A percentile compares a stretch with the other conserved stretches of the same genome.
phyloP scores from a whole-genome alignment of 2,329 filamentous ascomycete species.

The Gremmenia infestans region DNA sequence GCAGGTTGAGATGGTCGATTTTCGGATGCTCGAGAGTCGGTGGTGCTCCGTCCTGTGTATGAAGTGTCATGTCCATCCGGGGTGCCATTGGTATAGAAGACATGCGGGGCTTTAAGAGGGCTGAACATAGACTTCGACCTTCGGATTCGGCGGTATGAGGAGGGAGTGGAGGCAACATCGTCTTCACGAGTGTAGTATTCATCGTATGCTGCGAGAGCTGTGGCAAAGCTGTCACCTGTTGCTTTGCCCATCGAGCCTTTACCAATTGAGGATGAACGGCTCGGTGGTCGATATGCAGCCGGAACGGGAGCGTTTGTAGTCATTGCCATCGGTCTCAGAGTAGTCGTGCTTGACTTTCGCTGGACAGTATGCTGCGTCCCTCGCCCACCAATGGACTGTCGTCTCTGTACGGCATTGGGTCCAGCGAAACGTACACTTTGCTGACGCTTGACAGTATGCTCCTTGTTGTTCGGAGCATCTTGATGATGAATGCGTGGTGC shows the following conservation, averaged over 20 bases:
- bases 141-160: constrained; percentile 46
- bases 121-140: constrained; percentile 52
- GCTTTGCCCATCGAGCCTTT: constrained; percentile 23
- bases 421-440: constrained; percentile 51
- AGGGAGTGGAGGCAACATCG: constrained; percentile 42
- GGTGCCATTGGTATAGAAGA: constrained; percentile 29
- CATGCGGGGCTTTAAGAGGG: constrained; percentile 22
- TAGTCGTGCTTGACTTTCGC: constrained; percentile 16
- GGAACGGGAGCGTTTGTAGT: constrained; percentile 27
- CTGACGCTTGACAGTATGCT: constrained; percentile 35
- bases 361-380: constrained; percentile 12
- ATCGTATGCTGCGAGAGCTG: constrained; percentile 35
- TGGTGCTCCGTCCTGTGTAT: constrained; percentile 5
- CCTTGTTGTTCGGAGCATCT: constrained; percentile 20
- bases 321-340: constrained; percentile 24
- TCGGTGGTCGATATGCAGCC: constrained; percentile 28
- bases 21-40: constrained; percentile 15
- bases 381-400: constrained; percentile 22
- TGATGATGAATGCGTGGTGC: constrained; percentile 16
- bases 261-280: constrained; percentile 29
- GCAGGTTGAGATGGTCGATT: constrained; percentile 22
- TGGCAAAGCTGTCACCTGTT: constrained; percentile 32
- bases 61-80: constrained; percentile 16
- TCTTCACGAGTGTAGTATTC: constrained; percentile 45
- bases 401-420: constrained; percentile 23